Conservation (phyloP, 805 yeast genomes). For the Hanseniaspora hatyaiensis region DNA sequence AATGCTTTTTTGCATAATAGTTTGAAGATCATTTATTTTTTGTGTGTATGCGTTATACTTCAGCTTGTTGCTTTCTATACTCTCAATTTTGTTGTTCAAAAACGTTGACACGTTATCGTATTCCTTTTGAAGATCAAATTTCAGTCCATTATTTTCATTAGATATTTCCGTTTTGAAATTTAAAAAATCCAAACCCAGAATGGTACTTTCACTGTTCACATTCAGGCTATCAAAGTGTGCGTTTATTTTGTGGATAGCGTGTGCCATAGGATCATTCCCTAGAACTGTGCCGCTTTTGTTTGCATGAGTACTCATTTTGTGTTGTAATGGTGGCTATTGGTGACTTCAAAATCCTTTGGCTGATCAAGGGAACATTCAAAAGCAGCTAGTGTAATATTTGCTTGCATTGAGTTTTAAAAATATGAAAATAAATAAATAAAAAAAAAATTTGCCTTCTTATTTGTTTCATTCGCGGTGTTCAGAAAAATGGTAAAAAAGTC, state of each 20-base stretch:
- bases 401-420: too few relatives aligned
- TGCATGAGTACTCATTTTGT: too few relatives aligned
- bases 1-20: slow-evolving; percentile 1
- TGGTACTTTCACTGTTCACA: background rate
- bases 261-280: background rate
- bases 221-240: background rate
- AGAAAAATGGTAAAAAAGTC: too few relatives aligned
- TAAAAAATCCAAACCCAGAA: background rate
- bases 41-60: background rate
- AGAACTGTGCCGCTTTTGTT: too few relatives aligned
- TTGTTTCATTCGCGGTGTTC: too few relatives aligned
- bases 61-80: background rate
- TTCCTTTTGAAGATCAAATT: slow-evolving; percentile 10
- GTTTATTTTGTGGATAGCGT: background rate
- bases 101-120: background rate
- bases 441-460: too few relatives aligned
- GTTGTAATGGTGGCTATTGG: background rate
- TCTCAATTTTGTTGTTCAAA: background rate
- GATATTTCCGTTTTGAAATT: slow-evolving; percentile 1
- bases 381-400: too few relatives aligned
- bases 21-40: background rate
- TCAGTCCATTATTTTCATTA: slow-evolving; percentile 1
- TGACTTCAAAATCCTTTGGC: too few relatives aligned
- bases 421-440: too few relatives aligned
- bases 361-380: too few relatives aligned